Conservation (phyloP, 2,329 filamentous ascomycete genomes). For the Emmonsia crescens region DNA sequence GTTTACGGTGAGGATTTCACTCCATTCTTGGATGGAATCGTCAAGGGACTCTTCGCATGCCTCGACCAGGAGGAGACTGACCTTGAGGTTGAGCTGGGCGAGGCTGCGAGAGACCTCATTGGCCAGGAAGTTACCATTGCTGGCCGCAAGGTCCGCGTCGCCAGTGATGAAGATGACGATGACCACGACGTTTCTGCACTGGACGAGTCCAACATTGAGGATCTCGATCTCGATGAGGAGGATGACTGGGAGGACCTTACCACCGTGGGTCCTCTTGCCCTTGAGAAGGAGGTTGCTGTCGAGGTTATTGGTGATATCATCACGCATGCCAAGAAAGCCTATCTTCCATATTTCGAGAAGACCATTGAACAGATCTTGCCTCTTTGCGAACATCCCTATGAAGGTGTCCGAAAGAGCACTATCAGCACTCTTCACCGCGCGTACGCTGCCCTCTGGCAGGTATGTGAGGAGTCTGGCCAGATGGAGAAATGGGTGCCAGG, state of each 20-base stretch:
- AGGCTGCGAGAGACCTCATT: constrained; percentile 61
- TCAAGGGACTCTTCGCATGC: constrained; percentile 60
- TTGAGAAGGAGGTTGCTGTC: constrained; percentile 95
- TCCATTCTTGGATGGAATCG: constrained; percentile 37
- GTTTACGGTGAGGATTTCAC: constrained; percentile 64
- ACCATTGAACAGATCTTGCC: constrained; percentile 71
- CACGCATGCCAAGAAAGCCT: constrained; percentile 69
- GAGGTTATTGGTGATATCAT: constrained; percentile 92
- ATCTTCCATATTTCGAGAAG: constrained; percentile 77
- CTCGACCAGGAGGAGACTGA: constrained; percentile 83
- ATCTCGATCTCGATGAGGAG: constrained; percentile 63
- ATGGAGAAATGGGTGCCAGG: constrained; percentile 80
- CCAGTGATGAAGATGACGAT: constrained; percentile 50
- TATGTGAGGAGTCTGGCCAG: constrained; percentile 68
- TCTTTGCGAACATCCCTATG: constrained; percentile 78
- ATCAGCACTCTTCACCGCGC: constrained; percentile 87
- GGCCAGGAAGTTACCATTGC: constrained; percentile 66
- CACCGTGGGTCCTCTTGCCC: constrained; percentile 75
- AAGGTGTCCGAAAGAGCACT: constrained; percentile 85
- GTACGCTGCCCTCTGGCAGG: constrained; percentile 80
- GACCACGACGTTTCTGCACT: constrained; percentile 28
- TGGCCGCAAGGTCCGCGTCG: constrained; percentile 78
- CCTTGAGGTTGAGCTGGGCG: constrained; percentile 62
- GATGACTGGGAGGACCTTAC: constrained; percentile 76
- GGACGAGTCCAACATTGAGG: constrained; percentile 46